Conservation (phyloP, 108 stramenopile species). For the Conticribra weissflogii region DNA sequence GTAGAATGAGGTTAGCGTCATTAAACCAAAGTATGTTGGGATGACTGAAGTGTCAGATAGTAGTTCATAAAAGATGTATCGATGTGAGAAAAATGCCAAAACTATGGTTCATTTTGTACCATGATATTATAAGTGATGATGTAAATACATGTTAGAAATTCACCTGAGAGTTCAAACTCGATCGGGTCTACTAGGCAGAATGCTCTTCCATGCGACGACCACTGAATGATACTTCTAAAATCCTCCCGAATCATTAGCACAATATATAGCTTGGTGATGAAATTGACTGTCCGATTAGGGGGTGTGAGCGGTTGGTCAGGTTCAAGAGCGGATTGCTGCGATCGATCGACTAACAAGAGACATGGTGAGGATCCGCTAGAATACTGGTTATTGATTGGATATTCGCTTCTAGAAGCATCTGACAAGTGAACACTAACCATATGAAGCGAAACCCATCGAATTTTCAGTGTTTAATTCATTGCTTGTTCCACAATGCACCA, state of each 20-base stretch:
- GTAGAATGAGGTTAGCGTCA: not conserved
- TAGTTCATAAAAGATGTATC: not conserved
- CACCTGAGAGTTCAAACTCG: not conserved
- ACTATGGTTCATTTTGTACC: not conserved
- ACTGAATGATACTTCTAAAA: not conserved
- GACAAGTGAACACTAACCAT: too few species aligned
- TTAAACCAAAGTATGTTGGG: not conserved
- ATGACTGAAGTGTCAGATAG: not conserved
- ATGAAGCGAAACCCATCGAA: too few species aligned
- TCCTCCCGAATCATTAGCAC: not conserved
- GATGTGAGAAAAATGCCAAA: not conserved
- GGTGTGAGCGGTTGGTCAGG: not conserved
- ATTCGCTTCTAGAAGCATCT: too few species aligned
- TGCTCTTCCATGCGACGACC: not conserved
- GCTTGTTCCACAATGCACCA: too few species aligned
- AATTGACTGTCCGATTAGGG: not conserved
- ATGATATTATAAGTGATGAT: not conserved
- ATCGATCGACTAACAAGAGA: not conserved
- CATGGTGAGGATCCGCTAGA: too few species aligned
- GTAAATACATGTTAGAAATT: not conserved
- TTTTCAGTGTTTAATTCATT: too few species aligned
- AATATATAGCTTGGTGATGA: not conserved
- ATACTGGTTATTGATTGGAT: too few species aligned
- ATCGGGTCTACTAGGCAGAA: not conserved
- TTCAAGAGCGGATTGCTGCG: not conserved